These are phyloP conservation scores for Claviceps sp. DNA, from an alignment of 2,329 filamentous ascomycete genomes.

Conservation along the genomic window DNA sequence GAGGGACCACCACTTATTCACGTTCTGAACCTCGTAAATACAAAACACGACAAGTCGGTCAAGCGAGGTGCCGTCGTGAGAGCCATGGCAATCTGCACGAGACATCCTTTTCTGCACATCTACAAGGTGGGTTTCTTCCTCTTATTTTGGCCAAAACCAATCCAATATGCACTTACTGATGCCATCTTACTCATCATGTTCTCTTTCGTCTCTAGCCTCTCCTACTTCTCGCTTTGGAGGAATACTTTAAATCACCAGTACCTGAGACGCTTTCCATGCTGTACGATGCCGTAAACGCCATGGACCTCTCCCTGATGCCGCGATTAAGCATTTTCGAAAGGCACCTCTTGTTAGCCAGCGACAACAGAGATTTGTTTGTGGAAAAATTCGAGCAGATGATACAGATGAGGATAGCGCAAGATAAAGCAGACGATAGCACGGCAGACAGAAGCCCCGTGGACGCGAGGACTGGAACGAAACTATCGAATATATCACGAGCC, in stretches of 20 bases:
- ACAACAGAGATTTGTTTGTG: constrained; percentile 90
- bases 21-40: constrained; percentile 94
- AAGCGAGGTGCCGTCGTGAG: constrained; percentile 93
- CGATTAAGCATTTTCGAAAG: constrained; percentile 71
- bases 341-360: constrained; percentile 74
- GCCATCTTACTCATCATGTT: not conserved
- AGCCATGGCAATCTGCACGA: constrained; percentile 96
- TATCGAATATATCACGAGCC: constrained; percentile 40
- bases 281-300: constrained; percentile 86
- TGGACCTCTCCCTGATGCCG: constrained; percentile 93
- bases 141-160: not conserved
- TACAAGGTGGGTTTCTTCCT: constrained; percentile 58
- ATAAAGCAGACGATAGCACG: constrained; percentile 33
- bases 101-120: constrained; percentile 95
- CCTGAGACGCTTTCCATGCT: constrained; percentile 78
- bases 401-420: constrained; percentile 62
- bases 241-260: constrained; percentile 88
- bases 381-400: constrained; percentile 97
- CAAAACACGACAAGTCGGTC: constrained; percentile 85
- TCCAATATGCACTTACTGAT: not conserved
- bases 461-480: constrained; percentile 32
- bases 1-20: constrained; percentile 92
- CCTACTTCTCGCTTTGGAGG: constrained; percentile 78
- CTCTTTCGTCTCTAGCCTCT: constrained; percentile 48
- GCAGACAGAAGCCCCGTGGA: constrained; percentile 27